These are phyloP conservation scores for Knoxdaviesia capensis DNA, from an alignment of 2,329 filamentous ascomycete genomes.

Conservation along the genomic window DNA sequence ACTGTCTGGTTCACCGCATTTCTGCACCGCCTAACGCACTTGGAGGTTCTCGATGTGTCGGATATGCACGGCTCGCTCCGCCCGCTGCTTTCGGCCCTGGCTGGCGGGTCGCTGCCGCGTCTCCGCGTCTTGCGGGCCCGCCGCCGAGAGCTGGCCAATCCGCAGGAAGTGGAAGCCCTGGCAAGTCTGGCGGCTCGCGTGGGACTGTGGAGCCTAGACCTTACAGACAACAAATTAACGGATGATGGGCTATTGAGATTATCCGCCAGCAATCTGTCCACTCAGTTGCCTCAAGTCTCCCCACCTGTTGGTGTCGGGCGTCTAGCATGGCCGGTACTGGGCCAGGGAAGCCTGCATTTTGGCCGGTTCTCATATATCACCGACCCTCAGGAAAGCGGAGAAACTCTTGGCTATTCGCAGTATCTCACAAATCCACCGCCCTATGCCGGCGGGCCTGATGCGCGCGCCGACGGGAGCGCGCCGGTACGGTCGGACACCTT, in stretches of 20 bases:
- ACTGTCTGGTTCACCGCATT: slow-evolving; percentile 15
- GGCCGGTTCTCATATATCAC: slow-evolving; percentile 20
- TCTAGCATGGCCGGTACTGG: slow-evolving; percentile 5
- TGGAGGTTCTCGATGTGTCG: slow-evolving; percentile 24
- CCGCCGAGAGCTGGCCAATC: slow-evolving; percentile 24
- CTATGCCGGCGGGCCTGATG: not conserved
- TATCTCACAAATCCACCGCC: too few species aligned
- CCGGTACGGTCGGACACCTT: slow-evolving; percentile 13
- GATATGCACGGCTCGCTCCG: slow-evolving; percentile 23
- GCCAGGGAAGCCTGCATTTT: slow-evolving; percentile 14
- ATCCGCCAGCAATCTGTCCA: not conserved
- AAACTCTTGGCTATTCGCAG: too few species aligned
- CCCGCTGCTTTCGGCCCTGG: slow-evolving; percentile 12
- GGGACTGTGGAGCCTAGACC: slow-evolving; percentile 36
- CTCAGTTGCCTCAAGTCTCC: slow-evolving; percentile 2
- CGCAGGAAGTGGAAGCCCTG: slow-evolving; percentile 14
- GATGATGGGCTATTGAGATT: slow-evolving; percentile 14
- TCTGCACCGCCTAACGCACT: slow-evolving; percentile 18
- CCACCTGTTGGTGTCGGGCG: not conserved
- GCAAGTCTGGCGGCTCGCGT: slow-evolving; percentile 5
- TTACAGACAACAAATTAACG: slow-evolving; percentile 29
- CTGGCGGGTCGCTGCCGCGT: slow-evolving; percentile 16
- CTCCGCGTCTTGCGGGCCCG: slow-evolving; percentile 31
- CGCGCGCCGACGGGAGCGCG: slow-evolving; percentile 12
- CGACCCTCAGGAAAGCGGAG: not conserved